phyloP scores from a whole-genome alignment of 352 stramenopile species.

The Phytopythium ostracodes region DNA sequence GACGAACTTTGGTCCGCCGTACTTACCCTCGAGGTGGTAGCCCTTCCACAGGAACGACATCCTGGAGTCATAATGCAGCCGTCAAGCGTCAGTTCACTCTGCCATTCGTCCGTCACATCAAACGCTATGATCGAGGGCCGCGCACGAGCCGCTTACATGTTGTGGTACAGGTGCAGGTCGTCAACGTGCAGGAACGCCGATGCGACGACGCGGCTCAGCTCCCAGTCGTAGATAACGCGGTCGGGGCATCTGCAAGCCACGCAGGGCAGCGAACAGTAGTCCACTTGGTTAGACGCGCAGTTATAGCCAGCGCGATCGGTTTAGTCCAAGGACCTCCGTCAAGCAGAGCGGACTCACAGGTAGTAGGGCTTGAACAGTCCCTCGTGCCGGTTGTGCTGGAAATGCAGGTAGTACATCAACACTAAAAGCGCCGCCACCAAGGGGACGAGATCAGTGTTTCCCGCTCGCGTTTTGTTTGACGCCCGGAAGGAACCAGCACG shows the following conservation, averaged over 20 bases:
- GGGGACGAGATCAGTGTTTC: background rate
- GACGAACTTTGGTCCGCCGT: constrained; percentile 50
- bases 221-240: constrained; percentile 31
- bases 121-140: background rate
- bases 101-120: too few species aligned
- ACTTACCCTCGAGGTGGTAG: constrained; percentile 60
- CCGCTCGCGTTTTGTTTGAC: background rate
- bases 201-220: constrained; percentile 46
- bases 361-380: constrained; percentile 33
- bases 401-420: constrained; percentile 53
- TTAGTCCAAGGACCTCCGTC: background rate
- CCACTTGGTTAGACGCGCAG: background rate
- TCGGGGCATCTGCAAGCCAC: constrained; percentile 60
- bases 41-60: constrained; percentile 84
- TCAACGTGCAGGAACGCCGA: constrained; percentile 82
- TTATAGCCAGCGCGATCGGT: background rate
- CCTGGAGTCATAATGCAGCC: too few species aligned
- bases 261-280: background rate
- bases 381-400: constrained; percentile 39
- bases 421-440: constrained; percentile 10
- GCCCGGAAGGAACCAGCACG: background rate
- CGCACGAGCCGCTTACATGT: constrained; percentile 57
- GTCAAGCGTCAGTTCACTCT: too few species aligned
- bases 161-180: constrained; percentile 89
- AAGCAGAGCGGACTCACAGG: constrained; percentile 25